A percentile compares a stretch with the other conserved stretches of the same genome.
These are phyloP conservation scores for Furcasterigmium sp. DNA, from an alignment of 2,329 filamentous ascomycete species.

Conservation along the genomic window DNA sequence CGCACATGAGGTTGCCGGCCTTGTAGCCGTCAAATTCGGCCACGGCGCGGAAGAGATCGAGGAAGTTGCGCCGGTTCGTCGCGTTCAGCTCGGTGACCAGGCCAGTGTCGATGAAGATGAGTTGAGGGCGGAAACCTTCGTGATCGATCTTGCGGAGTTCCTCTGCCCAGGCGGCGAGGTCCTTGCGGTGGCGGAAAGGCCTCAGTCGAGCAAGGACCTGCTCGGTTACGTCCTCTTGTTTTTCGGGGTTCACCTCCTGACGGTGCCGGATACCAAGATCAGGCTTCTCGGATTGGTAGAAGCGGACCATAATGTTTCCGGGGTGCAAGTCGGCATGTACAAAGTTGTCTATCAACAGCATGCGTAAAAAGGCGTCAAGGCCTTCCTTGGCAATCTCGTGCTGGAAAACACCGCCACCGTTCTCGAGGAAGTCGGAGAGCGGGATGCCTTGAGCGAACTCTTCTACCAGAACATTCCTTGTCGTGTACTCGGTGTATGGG, in stretches of 20 bases:
- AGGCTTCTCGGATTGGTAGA: conserved; percentile 78
- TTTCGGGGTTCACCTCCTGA: conserved; percentile 26
- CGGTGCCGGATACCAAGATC: conserved; percentile 41
- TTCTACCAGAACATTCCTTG: conserved; percentile 85
- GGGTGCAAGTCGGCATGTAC: conserved; percentile 94
- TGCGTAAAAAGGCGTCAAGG: conserved; percentile 90
- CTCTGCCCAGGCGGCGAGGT: conserved; percentile 65
- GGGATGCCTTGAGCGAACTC: conserved; percentile 96
- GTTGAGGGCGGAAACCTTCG: conserved; percentile 87
- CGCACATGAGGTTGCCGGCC: conserved; percentile 91
- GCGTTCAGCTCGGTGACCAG: conserved; percentile 90
- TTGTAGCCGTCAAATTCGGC: conserved; percentile 97
- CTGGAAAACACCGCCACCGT: conserved; percentile 88
- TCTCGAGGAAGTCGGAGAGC: conserved; percentile 81
- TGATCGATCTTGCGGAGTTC: conserved; percentile 72
- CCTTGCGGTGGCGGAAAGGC: conserved; percentile 59
- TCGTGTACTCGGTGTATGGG: conserved; percentile 88
- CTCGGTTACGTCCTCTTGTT: conserved; percentile 74
- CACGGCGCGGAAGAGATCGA: conserved; percentile 91
- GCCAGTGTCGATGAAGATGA: conserved; percentile 96
- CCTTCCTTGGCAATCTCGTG: conserved; percentile 93
- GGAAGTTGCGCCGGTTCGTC: conserved; percentile 81
- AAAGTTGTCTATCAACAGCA: conserved; percentile 97
- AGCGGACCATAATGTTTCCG: conserved; percentile 98
- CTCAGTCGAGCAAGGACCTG: conserved; percentile 75